Conservation (phyloP, 768 basidiomycete genomes). For the Kwoniella sp. region DNA sequence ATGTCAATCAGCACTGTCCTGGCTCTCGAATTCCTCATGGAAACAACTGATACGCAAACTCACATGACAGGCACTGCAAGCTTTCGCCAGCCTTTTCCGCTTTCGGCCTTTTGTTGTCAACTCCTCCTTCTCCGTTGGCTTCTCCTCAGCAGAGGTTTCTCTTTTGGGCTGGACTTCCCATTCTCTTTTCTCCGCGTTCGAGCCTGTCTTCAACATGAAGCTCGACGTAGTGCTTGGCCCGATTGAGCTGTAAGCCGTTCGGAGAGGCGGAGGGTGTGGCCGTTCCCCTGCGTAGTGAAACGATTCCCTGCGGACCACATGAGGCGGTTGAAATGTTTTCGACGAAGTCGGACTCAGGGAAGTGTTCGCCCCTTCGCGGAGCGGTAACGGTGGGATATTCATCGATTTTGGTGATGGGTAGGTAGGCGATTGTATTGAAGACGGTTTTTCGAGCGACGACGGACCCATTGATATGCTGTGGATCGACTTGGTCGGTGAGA, state of each 20-base stretch:
- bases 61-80: constrained; percentile 56
- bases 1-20: not conserved
- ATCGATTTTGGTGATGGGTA: constrained; percentile 29
- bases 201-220: constrained; percentile 8
- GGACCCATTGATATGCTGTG: constrained; percentile 1
- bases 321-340: constrained; percentile 16
- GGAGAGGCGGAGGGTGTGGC: constrained; percentile 22
- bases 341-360: not conserved
- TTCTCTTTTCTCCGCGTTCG: constrained; percentile 8
- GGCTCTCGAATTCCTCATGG: no score
- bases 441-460: not conserved
- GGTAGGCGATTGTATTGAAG: constrained; percentile 6
- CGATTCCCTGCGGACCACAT: constrained; percentile 12
- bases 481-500: not conserved
- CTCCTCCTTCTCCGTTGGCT: constrained; percentile 35
- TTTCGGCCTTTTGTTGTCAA: constrained; percentile 55
- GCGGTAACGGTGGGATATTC: constrained; percentile 12
- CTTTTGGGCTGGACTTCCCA: constrained; percentile 4
- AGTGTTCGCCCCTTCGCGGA: constrained; percentile 11
- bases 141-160: constrained; percentile 8
- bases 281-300: constrained; percentile 22
- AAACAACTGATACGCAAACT: constrained; percentile 18
- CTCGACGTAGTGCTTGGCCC: constrained; percentile 7
- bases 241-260: constrained; percentile 14
- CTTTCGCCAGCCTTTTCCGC: constrained; percentile 55